These are phyloP conservation scores for Rhodomyrtus psidioides DNA, from an alignment of 441 rosid species.

Conservation along the genomic window DNA sequence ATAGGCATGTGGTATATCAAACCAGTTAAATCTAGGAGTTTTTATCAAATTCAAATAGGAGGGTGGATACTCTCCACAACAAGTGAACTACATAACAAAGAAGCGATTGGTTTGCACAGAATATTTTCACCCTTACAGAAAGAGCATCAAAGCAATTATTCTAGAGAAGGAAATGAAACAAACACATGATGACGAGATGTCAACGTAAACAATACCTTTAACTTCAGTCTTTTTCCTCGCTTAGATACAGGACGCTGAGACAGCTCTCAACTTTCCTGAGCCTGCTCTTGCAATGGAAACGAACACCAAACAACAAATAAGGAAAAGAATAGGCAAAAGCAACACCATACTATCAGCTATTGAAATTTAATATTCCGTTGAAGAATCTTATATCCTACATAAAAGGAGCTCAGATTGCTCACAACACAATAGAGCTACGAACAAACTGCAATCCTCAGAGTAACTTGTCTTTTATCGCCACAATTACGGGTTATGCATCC, in stretches of 20 bases:
- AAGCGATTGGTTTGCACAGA: neutral
- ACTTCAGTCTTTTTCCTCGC: conserved; percentile 77
- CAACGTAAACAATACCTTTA: conserved; percentile 46
- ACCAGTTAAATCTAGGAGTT: neutral
- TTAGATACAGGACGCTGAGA: conserved; percentile 87
- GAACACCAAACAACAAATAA: neutral
- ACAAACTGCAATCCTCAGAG: neutral
- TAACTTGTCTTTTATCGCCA: neutral
- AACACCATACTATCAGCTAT: neutral
- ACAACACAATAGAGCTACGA: neutral
- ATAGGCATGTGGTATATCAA: neutral
- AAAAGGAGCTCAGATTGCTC: neutral
- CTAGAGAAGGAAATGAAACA: neutral
- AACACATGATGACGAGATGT: neutral
- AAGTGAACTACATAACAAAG: neutral
- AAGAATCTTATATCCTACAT: neutral
- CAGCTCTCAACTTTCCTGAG: conserved; percentile 96
- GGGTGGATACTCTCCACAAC: neutral
- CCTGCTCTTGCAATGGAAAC: conserved; percentile 34
- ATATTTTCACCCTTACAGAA: neutral
- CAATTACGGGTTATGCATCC: neutral
- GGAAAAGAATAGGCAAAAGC: neutral
- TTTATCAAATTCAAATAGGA: neutral
- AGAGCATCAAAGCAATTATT: neutral
- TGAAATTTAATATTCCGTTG: neutral